Percentiles rank a stretch among this genome's conserved stretches.
These are phyloP conservation scores for Caryopteris hybrid DNA, from an alignment of 305 asterid species.

Conservation along the genomic window DNA sequence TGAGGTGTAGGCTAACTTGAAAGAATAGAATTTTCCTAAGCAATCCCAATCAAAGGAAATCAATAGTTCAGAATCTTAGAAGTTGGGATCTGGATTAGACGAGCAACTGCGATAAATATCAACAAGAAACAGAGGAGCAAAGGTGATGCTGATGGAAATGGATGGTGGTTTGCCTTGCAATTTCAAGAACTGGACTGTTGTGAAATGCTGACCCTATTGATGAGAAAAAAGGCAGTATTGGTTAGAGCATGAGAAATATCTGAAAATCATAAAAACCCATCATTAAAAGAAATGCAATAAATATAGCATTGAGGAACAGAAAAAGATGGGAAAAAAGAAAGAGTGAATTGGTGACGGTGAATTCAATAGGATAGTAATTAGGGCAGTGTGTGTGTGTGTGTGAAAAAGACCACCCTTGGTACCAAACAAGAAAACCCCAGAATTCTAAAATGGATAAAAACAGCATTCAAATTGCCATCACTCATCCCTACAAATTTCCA, in stretches of 20 bases:
- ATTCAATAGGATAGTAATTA: constrained; percentile 26
- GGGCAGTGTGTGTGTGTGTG: constrained; percentile 20
- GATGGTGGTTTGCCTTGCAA: constrained; percentile 28
- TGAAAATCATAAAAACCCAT: constrained; percentile 41
- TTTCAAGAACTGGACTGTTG: no score
- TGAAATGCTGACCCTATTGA: constrained; percentile 39
- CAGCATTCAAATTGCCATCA: constrained; percentile 34
- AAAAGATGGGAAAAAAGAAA: constrained; percentile 11
- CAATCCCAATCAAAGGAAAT: no score
- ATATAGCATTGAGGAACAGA: constrained; percentile 23
- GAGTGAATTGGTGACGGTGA: constrained; percentile 25
- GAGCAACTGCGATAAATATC: no score
- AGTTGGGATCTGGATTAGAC: constrained; percentile 23
- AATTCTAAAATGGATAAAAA: constrained; percentile 34
- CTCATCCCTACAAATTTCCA: constrained; percentile 38
- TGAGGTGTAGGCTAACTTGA: neutral
- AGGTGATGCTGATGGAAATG: constrained; percentile 31
- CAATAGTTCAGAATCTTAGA: neutral
- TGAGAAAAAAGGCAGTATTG: constrained; percentile 26
- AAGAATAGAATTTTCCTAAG: neutral
- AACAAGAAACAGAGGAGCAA: no score
- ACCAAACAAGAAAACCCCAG: constrained; percentile 39
- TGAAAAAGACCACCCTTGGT: constrained; percentile 15
- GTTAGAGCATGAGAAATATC: constrained; percentile 63
- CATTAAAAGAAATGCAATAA: constrained; percentile 24